Base-by-base conservation (phyloP, 1,284 basidiomycete genomes). In the Cutaneotrichosporon mucoides region DNA sequence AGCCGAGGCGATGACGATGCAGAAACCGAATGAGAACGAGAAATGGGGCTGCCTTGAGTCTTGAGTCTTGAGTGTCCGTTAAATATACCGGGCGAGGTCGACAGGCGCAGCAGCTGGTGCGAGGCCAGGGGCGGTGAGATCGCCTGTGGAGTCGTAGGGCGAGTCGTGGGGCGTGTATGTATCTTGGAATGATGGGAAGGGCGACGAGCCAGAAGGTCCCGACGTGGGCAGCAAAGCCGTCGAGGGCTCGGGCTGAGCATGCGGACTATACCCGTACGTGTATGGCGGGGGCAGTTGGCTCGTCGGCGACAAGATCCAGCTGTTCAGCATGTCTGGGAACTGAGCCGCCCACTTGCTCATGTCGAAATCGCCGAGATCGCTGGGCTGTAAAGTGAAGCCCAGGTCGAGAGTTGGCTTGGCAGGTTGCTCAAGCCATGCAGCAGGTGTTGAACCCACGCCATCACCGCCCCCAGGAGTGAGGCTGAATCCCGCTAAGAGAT, bases 181-280 rank as follows among this genome's bases (percentile, higher is more conserved):
- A 13, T 48, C 46, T 24, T 48, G 46, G 33, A 34, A 48, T 35
- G 46, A 49, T 1, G 56, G 51, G 33, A 47, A 52, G 7, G 42
- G 50, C 1, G 55, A 50, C 11, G 47, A 51, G 37, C 37, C 49
- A 12, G 49, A 51, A 12, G 38, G 49, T 3, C 38, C 37, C 11
- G 38, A 40, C 6, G 49, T 41, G 46, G 34, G 46, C 33, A 48
- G 46, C 46, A 36, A 12, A 8, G 49, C n/a, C 10, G 24, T 37
- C 10, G 15, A 5, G 10, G 8, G 37, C 5, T 35, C 46, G 33
- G 3, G 24, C 33, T 48, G 50, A 16, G 16, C 53, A 10, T 45
- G 33, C 8, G 53, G 15, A 6, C 53, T 54, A 36, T 37, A 54
- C 15, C 53, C 53, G 43, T 54, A 54, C 15, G 53, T 54, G 43